A percentile compares a stretch with the other conserved stretches of the same genome.
Conservation (phyloP, 345 rosid genomes). For the Aquilaria malaccensis region DNA sequence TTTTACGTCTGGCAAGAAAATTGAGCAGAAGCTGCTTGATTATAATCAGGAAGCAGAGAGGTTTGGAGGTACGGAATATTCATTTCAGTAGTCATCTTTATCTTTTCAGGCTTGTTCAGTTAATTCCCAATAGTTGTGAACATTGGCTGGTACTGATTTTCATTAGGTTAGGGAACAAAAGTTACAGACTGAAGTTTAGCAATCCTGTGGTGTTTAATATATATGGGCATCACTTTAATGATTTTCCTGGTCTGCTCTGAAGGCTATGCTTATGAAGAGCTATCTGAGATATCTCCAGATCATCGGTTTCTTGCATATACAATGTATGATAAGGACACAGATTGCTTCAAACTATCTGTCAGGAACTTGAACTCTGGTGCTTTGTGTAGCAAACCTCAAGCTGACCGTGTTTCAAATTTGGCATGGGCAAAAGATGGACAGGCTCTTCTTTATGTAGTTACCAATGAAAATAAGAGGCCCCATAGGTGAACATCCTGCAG, state of each 20-base stretch:
- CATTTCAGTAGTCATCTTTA: background rate
- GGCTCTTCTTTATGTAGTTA: conserved; percentile 79
- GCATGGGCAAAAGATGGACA: conserved; percentile 92
- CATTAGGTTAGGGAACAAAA: too few relatives aligned
- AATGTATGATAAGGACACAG: conserved; percentile 94
- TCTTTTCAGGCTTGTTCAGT: too few relatives aligned
- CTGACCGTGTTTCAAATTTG: conserved; percentile 68
- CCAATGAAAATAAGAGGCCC: conserved; percentile 83
- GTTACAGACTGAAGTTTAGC: too few relatives aligned
- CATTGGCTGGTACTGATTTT: too few relatives aligned
- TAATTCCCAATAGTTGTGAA: too few relatives aligned
- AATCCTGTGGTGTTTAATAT: background rate
- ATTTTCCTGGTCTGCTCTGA: conserved; percentile 7
- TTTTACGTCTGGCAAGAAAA: conserved; percentile 74
- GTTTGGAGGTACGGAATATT: conserved; percentile 65
- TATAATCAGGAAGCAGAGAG: conserved; percentile 93
- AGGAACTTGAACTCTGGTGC: conserved; percentile 89
- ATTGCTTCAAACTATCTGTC: conserved; percentile 66
- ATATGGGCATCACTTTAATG: background rate
- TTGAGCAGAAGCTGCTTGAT: conserved; percentile 94
- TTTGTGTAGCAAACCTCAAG: conserved; percentile 88
- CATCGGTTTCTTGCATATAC: conserved; percentile 94
- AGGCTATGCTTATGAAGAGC: conserved; percentile 96
- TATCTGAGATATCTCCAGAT: conserved; percentile 86
- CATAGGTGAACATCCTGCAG: conserved; percentile 33